These are phyloP conservation scores for Myriangium duriaei DNA, from an alignment of 2,329 filamentous ascomycete genomes.

Conservation along the genomic window DNA sequence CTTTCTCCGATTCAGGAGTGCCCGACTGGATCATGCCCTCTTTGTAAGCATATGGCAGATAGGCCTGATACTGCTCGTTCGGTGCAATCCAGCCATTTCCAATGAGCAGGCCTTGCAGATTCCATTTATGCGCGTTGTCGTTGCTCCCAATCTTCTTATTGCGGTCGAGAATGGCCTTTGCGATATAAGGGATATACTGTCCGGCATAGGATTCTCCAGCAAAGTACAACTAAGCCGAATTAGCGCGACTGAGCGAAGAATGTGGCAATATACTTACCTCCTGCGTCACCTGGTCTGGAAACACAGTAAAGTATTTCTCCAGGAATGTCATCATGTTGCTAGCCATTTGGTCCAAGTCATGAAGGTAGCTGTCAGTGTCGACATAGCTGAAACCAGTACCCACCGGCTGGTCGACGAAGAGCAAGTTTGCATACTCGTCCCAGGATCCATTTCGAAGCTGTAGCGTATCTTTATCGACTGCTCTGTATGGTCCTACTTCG, in stretches of 20 bases:
- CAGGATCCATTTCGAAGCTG: conserved; percentile 86
- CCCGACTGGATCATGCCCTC: conserved; percentile 58
- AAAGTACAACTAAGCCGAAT: conserved; percentile 62
- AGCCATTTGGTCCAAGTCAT: conserved; percentile 80
- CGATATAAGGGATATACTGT: conserved; percentile 93
- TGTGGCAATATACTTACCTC: conserved; percentile 64
- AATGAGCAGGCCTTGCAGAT: conserved; percentile 73
- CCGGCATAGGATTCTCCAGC: conserved; percentile 93
- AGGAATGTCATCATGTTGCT: conserved; percentile 77
- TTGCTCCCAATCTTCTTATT: conserved; percentile 49
- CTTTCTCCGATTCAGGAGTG: conserved; percentile 47
- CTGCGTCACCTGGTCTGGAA: conserved; percentile 82
- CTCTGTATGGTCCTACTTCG: conserved; percentile 88
- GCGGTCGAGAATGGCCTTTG: conserved; percentile 75
- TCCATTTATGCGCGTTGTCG: conserved; percentile 51
- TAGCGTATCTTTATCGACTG: conserved; percentile 61
- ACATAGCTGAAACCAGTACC: conserved; percentile 95
- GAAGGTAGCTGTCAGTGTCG: conserved; percentile 74
- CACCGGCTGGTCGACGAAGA: conserved; percentile 95
- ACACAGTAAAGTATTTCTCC: conserved; percentile 80
- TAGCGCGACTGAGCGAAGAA: too few species aligned
- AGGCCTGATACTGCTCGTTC: conserved; percentile 76
- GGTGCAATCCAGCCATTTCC: conserved; percentile 98
- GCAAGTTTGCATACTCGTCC: conserved; percentile 93
- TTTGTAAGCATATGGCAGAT: conserved; percentile 69